Evolutionary conservation across 345 rosid genomes (phyloP), one percentile per base, ranked within the genome.

Genomic region (Litchi chinensis): DNA sequence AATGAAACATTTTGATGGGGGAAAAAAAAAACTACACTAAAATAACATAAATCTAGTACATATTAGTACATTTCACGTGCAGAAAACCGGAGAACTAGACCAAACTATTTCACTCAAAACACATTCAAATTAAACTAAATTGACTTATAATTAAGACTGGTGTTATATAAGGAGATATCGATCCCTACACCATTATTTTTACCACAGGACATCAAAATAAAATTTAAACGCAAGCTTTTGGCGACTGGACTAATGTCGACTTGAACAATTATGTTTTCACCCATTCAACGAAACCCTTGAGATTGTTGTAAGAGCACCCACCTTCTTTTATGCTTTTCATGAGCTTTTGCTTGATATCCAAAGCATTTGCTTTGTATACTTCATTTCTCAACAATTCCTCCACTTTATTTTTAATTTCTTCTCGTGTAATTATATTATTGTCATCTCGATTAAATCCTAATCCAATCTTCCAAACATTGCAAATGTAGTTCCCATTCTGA

Each of bases 331-430:
- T 37, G 15, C 46, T 72, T 5, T 22, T 56, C 26, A 72, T 28
- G 18, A 39, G 11, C 46, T 16, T 56, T 54, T 72, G 64, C 76
- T 72, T 72, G 16, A 56, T 18, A 28, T 10, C 28, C 15, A 72
- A 39, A 56, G 76, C 76, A 5, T 44, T 56, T 56, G 65, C 46
- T 57, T 57, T 57, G 19, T 28, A 72, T 12, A 32, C 16, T 37
- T 57, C 48, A 19, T 72, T 37, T 3, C 10, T 46, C 12, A 71
- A 22, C 11, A 72, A n/a, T n/a, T 72, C 18, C 64, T 56, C 46
- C 46, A 56, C 76, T 40, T 72, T 72, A 18, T 56, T 39, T 12
- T 37, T 72, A 39, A 72, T 56, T n/a, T 72, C 76, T 39, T 57
- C 50, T 19, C 18, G 43, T 11, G 46, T 72, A 37, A 57, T 56